A percentile compares a stretch with the other conserved stretches of the same genome.
Conservation (phyloP, 2,329 filamentous ascomycete species). For the Alternaria viburni region DNA sequence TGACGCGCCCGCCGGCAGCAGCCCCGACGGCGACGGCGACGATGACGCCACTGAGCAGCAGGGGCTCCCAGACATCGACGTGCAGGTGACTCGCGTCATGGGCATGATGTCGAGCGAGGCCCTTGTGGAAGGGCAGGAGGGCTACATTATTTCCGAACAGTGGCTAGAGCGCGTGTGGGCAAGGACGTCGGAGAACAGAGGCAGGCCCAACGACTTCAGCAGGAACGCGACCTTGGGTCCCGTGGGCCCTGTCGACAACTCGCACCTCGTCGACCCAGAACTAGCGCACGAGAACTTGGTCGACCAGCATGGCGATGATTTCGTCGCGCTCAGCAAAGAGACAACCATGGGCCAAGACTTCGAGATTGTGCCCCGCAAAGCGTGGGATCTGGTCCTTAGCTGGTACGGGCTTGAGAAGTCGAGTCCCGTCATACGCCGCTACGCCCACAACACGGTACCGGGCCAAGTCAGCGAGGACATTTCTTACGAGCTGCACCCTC, state of each 20-base stretch:
- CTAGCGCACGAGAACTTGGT: constrained; percentile 29
- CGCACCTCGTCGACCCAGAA: constrained; percentile 64
- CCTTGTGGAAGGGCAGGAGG: constrained; percentile 71
- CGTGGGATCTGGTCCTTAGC: constrained; percentile 79
- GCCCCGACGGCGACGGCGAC: constrained; percentile 38
- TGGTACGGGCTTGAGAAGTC: constrained; percentile 81
- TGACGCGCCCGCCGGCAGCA: constrained; percentile 37
- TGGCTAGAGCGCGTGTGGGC: constrained; percentile 69
- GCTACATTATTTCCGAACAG: constrained; percentile 76
- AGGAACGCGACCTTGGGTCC: constrained; percentile 67
- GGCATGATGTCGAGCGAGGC: constrained; percentile 63
- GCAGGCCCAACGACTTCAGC: constrained; percentile 57
- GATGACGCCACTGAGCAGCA: constrained; percentile 26
- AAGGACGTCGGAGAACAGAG: constrained; percentile 40
- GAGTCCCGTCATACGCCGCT: constrained; percentile 74
- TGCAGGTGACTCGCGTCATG: constrained; percentile 77
- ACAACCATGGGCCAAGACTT: constrained; percentile 71
- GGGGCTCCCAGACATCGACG: constrained; percentile 55
- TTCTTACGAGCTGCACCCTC: constrained; percentile 82
- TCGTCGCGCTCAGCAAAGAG: constrained; percentile 76
- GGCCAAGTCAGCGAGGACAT: constrained; percentile 67
- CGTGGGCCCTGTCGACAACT: constrained; percentile 85
- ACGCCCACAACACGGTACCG: constrained; percentile 76
- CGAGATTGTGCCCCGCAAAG: constrained; percentile 76
- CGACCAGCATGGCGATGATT: constrained; percentile 57